These are phyloP conservation scores for Cryptococcus sp. DNA, from an alignment of 1,284 basidiomycete genomes.

Conservation along the genomic window DNA sequence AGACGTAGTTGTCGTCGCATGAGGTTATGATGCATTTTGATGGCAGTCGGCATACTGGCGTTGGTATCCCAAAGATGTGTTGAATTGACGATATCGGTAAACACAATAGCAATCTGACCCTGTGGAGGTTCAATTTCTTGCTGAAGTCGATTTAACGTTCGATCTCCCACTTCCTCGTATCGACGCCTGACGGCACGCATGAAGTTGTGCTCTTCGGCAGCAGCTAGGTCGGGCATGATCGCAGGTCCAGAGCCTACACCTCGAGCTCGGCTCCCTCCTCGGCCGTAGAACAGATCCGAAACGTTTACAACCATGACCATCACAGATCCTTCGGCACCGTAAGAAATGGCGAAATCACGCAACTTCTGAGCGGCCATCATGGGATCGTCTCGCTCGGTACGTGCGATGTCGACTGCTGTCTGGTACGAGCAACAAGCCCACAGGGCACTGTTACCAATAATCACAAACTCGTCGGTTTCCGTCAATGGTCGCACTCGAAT, in stretches of 20 bases:
- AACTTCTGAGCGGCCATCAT: slow-evolving; percentile 98
- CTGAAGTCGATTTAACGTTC: slow-evolving; percentile 59
- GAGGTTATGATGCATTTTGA: slow-evolving; percentile 84
- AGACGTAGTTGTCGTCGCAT: slow-evolving; percentile 81
- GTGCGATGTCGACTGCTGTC: slow-evolving; percentile 93
- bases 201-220: slow-evolving; percentile 21
- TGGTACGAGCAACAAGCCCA: slow-evolving; percentile 96
- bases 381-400: slow-evolving; percentile 76
- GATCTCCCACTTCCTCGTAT: slow-evolving; percentile 47
- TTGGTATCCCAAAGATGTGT: slow-evolving; percentile 97
- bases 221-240: slow-evolving; percentile 16
- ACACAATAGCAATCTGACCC: slow-evolving; percentile 89
- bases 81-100: slow-evolving; percentile 98
- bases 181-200: slow-evolving; percentile 35
- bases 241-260: slow-evolving; percentile 49
- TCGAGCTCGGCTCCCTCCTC: slow-evolving; percentile 42
- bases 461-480: slow-evolving; percentile 92
- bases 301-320: slow-evolving; percentile 98
- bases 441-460: slow-evolving; percentile 85
- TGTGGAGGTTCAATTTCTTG: slow-evolving; percentile 81
- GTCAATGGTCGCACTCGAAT: slow-evolving; percentile 67
- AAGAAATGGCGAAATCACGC: slow-evolving; percentile 93
- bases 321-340: slow-evolving; percentile 87
- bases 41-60: slow-evolving; percentile 91
- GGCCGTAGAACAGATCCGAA: slow-evolving; percentile 66